These are phyloP conservation scores for Emericellopsis atlantica DNA, from an alignment of 2,329 filamentous ascomycete genomes.

Conservation along the genomic window DNA sequence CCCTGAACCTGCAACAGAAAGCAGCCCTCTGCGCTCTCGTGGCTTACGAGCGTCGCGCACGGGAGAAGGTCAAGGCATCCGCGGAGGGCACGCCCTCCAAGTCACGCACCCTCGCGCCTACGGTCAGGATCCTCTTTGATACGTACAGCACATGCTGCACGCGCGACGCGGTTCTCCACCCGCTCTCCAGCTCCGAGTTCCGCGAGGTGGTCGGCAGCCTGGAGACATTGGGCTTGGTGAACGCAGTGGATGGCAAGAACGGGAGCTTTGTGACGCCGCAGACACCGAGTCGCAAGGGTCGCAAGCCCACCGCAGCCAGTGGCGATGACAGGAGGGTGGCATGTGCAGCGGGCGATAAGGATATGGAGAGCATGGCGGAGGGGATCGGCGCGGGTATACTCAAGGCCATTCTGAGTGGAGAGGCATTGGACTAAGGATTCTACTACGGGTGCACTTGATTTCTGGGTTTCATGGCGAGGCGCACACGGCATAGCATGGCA, in stretches of 20 bases:
- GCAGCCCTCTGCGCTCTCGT: slow-evolving; percentile 82
- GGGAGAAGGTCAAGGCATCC: slow-evolving; percentile 29
- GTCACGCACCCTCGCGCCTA: slow-evolving; percentile 51
- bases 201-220: slow-evolving; percentile 82
- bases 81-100: slow-evolving; percentile 47
- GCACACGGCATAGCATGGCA: no score
- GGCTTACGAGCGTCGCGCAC: slow-evolving; percentile 68
- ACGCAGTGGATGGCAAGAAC: slow-evolving; percentile 54
- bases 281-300: slow-evolving; percentile 59
- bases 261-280: slow-evolving; percentile 52
- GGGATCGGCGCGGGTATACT: slow-evolving; percentile 49
- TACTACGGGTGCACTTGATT: neutral
- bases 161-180: slow-evolving; percentile 77
- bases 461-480: no score
- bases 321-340: slow-evolving; percentile 67
- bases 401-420: slow-evolving; percentile 47
- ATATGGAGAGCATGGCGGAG: slow-evolving; percentile 60
- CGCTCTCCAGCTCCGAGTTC: slow-evolving; percentile 84
- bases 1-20: slow-evolving; percentile 91
- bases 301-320: slow-evolving; percentile 36
- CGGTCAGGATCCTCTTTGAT: slow-evolving; percentile 72
- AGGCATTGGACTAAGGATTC: slow-evolving; percentile 36
- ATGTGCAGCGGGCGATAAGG: slow-evolving; percentile 68
- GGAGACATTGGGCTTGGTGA: slow-evolving; percentile 76
- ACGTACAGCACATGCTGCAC: slow-evolving; percentile 76